Evolutionary conservation across 2,329 filamentous ascomycete species (phyloP).

Genomic region (Hypoxylon sp.): DNA sequence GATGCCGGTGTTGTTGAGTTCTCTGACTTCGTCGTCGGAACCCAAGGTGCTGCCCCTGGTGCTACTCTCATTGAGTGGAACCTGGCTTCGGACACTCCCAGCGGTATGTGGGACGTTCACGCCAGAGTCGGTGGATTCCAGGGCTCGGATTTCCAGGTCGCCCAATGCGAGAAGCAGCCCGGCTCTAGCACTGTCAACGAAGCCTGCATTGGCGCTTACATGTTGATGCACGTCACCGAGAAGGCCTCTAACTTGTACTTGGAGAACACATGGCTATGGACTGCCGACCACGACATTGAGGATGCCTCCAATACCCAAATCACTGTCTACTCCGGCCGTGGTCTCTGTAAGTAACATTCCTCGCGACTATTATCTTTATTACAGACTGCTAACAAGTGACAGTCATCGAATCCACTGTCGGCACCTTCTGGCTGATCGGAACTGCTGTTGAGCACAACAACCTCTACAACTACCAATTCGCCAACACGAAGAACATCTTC

Average conservation of each 20-base stretch:
- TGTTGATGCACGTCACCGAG: slow-evolving; percentile 51
- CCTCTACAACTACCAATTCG: slow-evolving; percentile 70
- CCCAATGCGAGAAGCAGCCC: slow-evolving; percentile 69
- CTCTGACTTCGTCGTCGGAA: slow-evolving; percentile 76
- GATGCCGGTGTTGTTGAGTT: slow-evolving; percentile 73
- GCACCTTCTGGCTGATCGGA: slow-evolving; percentile 65
- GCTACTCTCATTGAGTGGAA: slow-evolving; percentile 80
- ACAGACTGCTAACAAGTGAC: slow-evolving; percentile 6
- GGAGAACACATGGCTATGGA: slow-evolving; percentile 57
- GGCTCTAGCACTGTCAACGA: slow-evolving; percentile 42
- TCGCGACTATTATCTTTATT: neutral
- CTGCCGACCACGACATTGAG: slow-evolving; percentile 65
- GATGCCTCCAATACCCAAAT: slow-evolving; percentile 57
- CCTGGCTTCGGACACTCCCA: slow-evolving; percentile 59
- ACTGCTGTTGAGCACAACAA: slow-evolving; percentile 68
- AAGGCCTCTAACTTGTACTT: slow-evolving; percentile 48
- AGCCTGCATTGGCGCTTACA: slow-evolving; percentile 51
- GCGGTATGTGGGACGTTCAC: slow-evolving; percentile 78
- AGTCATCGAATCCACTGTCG: slow-evolving; percentile 50
- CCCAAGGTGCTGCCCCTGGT: slow-evolving; percentile 71
- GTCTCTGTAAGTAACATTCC: slow-evolving; percentile 50
- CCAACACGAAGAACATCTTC: slow-evolving; percentile 64
- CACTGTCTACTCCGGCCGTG: slow-evolving; percentile 62
- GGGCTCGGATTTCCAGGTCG: slow-evolving; percentile 72
- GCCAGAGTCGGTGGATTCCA: slow-evolving; percentile 76